phyloP scores from a whole-genome alignment of 495 filamentous ascomycete species.

The Xanthoparmelia taractica region DNA sequence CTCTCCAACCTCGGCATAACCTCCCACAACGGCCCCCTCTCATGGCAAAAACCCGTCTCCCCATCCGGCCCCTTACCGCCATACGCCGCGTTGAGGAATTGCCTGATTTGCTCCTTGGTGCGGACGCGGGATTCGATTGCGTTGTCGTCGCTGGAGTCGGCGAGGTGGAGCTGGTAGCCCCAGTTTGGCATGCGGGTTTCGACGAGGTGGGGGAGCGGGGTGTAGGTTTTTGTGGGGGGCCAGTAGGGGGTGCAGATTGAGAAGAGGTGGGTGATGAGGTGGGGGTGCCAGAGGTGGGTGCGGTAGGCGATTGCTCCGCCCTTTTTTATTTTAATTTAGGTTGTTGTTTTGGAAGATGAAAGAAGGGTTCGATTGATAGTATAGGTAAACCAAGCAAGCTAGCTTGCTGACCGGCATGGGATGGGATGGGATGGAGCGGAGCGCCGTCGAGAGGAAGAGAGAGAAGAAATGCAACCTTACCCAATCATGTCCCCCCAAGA shows the following conservation, averaged over 20 bases:
- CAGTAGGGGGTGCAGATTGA: conserved; percentile 69
- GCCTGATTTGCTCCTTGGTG: conserved; percentile 50
- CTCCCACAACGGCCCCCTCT: conserved; percentile 50
- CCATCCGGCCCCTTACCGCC: conserved; percentile 52
- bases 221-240: conserved; percentile 41
- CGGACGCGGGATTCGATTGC: conserved; percentile 54
- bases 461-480: no score
- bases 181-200: conserved; percentile 59
- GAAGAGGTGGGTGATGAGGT: conserved; percentile 64
- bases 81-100: conserved; percentile 63
- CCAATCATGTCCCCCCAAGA: conserved; percentile 87
- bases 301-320: conserved; percentile 54
- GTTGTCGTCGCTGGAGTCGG: conserved; percentile 50
- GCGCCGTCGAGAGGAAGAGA: not conserved
- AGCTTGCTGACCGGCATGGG: no score
- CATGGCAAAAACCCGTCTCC: conserved; percentile 45
- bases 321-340: no score
- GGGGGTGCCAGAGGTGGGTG: conserved; percentile 61
- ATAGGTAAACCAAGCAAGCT: no score
- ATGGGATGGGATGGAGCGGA: not conserved
- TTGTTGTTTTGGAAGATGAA: no score
- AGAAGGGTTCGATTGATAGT: no score
- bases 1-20: conserved; percentile 42
- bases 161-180: conserved; percentile 75
- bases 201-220: conserved; percentile 49